phyloP scores from a whole-genome alignment of 805 yeast genomes.

The Yarrowia yakushimensis region DNA sequence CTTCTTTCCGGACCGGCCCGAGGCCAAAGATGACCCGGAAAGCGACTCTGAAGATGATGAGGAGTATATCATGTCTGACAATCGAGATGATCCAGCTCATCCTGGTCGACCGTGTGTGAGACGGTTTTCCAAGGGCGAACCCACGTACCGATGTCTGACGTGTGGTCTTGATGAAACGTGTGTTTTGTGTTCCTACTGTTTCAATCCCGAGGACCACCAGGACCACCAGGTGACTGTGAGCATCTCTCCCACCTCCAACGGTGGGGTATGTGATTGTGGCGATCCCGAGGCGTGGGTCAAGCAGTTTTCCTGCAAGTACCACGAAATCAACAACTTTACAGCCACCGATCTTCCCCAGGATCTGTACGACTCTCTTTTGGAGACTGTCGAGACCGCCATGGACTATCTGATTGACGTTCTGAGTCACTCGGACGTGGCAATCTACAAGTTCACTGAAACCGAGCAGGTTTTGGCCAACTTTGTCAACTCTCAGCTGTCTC shows the following conservation, averaged over 20 bases:
- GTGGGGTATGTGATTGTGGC: constrained; percentile 88
- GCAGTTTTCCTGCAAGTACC: constrained; percentile 49
- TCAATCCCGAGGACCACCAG: constrained; percentile 59
- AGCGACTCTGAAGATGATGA: constrained; percentile 34
- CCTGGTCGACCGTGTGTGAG: constrained; percentile 69
- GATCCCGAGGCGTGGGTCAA: constrained; percentile 79
- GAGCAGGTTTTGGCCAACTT: constrained; percentile 35
- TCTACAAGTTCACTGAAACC: constrained; percentile 33
- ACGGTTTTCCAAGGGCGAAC: constrained; percentile 72
- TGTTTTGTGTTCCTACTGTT: constrained; percentile 77
- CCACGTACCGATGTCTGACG: constrained; percentile 70
- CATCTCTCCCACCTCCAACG: constrained; percentile 56
- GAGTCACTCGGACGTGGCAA: constrained; percentile 30
- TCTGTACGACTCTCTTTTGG: constrained; percentile 40
- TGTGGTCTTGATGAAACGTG: constrained; percentile 81
- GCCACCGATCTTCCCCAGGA: constrained; percentile 44
- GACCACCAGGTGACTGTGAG: constrained; percentile 69
- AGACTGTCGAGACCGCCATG: constrained; percentile 32
- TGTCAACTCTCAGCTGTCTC: constrained; percentile 41
- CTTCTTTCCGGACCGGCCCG: constrained; percentile 40
- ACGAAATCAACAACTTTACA: constrained; percentile 35
- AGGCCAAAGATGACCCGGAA: constrained; percentile 28
- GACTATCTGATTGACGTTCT: constrained; percentile 39
- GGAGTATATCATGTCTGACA: constrained; percentile 28
- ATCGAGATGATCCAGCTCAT: constrained; percentile 43